Conservation (phyloP, 2,329 filamentous ascomycete genomes). For the Ascochyta koolunga region DNA sequence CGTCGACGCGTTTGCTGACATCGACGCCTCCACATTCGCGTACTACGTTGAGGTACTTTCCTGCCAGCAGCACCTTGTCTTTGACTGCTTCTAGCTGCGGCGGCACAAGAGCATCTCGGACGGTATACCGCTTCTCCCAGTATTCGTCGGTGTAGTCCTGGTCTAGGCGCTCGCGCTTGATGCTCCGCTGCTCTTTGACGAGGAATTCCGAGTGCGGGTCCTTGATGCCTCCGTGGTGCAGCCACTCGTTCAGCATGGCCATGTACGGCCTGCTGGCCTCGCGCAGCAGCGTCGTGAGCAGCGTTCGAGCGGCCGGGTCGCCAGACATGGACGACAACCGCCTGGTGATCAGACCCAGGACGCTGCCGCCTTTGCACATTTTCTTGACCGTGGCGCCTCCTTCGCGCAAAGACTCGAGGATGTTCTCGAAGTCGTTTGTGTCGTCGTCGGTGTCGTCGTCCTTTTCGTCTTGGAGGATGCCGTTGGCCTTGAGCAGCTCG, state of each 20-base stretch:
- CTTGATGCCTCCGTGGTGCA: constrained; percentile 93
- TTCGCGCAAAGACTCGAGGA: constrained; percentile 86
- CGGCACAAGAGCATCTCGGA: constrained; percentile 88
- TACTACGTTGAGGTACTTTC: constrained; percentile 97
- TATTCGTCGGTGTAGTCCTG: constrained; percentile 99
- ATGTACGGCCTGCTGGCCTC: constrained; percentile 95
- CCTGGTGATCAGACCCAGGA: constrained; percentile 85
- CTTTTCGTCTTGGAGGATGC: constrained; percentile 78
- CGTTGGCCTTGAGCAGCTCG: constrained; percentile 87
- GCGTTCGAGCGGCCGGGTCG: constrained; percentile 81
- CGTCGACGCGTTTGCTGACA: constrained; percentile 83
- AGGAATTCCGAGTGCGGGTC: constrained; percentile 94
- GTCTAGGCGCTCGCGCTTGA: constrained; percentile 85
- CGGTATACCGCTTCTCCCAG: constrained; percentile 97
- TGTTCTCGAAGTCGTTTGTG: constrained; percentile 86
- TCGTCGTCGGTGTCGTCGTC: constrained; percentile 70
- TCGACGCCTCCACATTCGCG: constrained; percentile 96
- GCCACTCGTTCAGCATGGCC: constrained; percentile 98
- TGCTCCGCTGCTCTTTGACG: constrained; percentile 94
- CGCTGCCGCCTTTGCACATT: constrained; percentile 94
- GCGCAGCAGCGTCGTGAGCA: constrained; percentile 81
- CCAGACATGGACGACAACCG: constrained; percentile 89
- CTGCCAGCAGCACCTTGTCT: constrained; percentile 91
- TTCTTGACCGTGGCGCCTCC: constrained; percentile 88
- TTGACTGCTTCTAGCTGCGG: constrained; percentile 90